A percentile compares a stretch with the other conserved stretches of the same genome.
These are phyloP conservation scores for Tetrahymena thermophila DNA, from an alignment of 73 alveolate species.

Conservation along the genomic window DNA sequence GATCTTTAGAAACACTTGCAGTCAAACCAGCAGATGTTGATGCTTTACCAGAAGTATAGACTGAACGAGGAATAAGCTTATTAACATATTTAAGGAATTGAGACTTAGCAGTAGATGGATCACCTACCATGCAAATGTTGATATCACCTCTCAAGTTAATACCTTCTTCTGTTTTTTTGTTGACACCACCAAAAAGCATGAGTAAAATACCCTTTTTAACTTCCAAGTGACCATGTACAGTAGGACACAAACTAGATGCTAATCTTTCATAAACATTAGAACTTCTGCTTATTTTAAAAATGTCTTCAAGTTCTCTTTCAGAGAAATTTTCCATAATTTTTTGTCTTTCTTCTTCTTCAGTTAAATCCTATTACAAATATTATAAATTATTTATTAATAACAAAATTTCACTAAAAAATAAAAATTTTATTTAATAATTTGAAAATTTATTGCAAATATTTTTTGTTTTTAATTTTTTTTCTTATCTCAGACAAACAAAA, in stretches of 20 bases:
- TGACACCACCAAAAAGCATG: conserved; percentile 94
- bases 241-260: conserved; percentile 93
- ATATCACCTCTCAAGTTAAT: conserved; percentile 98
- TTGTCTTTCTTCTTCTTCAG: conserved; percentile 61
- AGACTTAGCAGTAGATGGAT: conserved; percentile 98
- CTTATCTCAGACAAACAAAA: no score
- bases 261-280: conserved; percentile 75
- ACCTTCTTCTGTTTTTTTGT: conserved; percentile 93
- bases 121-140: conserved; percentile 97
- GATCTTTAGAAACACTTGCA: conserved; percentile 89
- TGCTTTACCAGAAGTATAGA: conserved; percentile 98
- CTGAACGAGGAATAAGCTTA: conserved; percentile 84
- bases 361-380: not conserved
- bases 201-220: conserved; percentile 97
- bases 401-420: no score
- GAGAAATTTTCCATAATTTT: conserved; percentile 55
- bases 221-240: conserved; percentile 95
- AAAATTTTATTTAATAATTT: no score
- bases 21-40: conserved; percentile 98
- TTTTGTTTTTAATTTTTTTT: no score
- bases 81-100: conserved; percentile 94
- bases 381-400: no score
- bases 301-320: conserved; percentile 63
- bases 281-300: conserved; percentile 66
- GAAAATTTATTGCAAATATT: no score